Conservation (phyloP, 495 filamentous ascomycete species). For the Aspergillus leporis region DNA sequence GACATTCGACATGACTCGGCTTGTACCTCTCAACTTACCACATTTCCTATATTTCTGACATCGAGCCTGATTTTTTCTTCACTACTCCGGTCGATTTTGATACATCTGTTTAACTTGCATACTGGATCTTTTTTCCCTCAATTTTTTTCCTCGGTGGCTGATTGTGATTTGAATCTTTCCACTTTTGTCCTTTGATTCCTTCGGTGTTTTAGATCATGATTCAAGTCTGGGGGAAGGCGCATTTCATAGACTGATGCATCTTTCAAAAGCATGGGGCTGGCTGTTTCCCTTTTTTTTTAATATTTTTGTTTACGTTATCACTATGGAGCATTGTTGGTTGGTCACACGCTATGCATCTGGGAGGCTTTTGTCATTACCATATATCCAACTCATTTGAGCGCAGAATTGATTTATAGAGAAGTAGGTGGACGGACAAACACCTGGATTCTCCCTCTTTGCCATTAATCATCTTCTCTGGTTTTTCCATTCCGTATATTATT, state of each 20-base stretch:
- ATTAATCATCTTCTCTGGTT: constrained; percentile 6
- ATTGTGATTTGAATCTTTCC: constrained; percentile 15
- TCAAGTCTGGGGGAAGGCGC: constrained; percentile 26
- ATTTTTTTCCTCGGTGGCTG: constrained; percentile 7
- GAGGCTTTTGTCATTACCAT: constrained; percentile 36
- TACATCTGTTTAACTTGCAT: constrained; percentile 13
- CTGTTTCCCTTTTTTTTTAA: constrained; percentile 6
- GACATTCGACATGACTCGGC: constrained; percentile 1
- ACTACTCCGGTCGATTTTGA: constrained; percentile 11
- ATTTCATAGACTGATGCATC: constrained; percentile 31
- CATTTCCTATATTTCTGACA: constrained; percentile 13
- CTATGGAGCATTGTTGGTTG: constrained; percentile 32
- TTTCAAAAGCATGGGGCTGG: constrained; percentile 24
- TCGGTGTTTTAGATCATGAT: constrained; percentile 27
- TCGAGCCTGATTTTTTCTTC: constrained; percentile 5
- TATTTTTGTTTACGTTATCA: constrained; percentile 19
- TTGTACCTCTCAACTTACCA: constrained; percentile 8
- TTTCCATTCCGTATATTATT: neutral
- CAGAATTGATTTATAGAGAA: constrained; percentile 13
- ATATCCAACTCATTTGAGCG: constrained; percentile 20
- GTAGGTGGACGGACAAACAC: neutral
- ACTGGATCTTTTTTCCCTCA: constrained; percentile 3
- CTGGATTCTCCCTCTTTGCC: constrained; percentile 6
- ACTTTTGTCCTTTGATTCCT: constrained; percentile 14
- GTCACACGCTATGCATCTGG: constrained; percentile 41